phyloP scores from a whole-genome alignment of 202 grass and related monocot genomes.

The Bolboschoenoplectus hybrid region DNA sequence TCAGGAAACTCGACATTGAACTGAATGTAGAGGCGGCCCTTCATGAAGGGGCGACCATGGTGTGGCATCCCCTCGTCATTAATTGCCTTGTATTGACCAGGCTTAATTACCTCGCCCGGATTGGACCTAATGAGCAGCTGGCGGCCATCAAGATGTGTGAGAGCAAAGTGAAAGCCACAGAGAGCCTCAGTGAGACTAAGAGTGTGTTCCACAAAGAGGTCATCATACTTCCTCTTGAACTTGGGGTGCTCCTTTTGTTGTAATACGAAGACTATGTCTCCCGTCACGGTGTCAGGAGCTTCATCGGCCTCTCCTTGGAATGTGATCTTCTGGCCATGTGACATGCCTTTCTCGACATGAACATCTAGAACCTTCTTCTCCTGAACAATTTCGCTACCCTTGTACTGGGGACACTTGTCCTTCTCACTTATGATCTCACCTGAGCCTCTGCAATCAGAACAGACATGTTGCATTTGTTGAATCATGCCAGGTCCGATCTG shows the following conservation, averaged over 20 bases:
- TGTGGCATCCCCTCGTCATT: conserved; percentile 97
- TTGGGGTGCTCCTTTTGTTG: conserved; percentile 88
- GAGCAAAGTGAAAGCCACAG: conserved; percentile 85
- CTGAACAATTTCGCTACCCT: conserved; percentile 64
- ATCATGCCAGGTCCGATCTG: conserved; percentile 94
- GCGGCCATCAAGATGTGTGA: conserved; percentile 84
- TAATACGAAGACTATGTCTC: conserved; percentile 86
- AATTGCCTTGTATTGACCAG: conserved; percentile 86
- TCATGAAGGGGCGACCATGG: conserved; percentile 88
- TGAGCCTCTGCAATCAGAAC: conserved; percentile 84
- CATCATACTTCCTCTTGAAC: conserved; percentile 88
- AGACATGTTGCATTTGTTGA: conserved; percentile 85
- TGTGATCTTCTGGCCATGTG: conserved; percentile 87
- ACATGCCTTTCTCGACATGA: conserved; percentile 97
- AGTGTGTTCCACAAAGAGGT: conserved; percentile 71
- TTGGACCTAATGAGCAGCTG: conserved; percentile 89
- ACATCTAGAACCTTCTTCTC: conserved; percentile 93
- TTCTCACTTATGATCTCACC: conserved; percentile 90
- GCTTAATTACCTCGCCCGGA: conserved; percentile 87
- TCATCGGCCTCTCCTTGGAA: conserved; percentile 97
- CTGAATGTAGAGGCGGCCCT: conserved; percentile 78
- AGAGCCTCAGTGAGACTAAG: conserved; percentile 86
- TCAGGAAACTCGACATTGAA: conserved; percentile 87
- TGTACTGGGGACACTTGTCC: conserved; percentile 79
- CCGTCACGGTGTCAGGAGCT: conserved; percentile 90